Percentiles rank a stretch among this genome's conserved stretches.
Evolutionary conservation across 306 rosid species (phyloP).

Genomic region (Delonix regia): DNA sequence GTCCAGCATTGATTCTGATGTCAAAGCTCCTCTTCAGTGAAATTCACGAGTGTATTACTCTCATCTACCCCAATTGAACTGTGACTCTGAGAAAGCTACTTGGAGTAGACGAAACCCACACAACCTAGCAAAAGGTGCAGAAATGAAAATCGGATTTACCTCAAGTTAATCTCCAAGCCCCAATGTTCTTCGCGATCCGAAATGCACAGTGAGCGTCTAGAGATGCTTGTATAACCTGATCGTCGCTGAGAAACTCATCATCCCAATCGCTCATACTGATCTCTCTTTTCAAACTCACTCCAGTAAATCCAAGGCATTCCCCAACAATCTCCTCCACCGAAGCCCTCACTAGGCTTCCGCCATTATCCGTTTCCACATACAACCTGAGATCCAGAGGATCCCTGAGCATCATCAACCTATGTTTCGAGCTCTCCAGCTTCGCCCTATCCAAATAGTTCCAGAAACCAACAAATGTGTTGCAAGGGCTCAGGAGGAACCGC

Average conservation of each 20-base stretch:
- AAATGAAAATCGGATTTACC: background rate
- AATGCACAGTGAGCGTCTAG: constrained; percentile 49
- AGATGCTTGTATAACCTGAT: constrained; percentile 45
- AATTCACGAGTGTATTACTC: too few species aligned
- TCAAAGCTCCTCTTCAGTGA: too few species aligned
- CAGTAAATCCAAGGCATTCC: constrained; percentile 18
- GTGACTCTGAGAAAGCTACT: background rate
- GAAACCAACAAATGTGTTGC: constrained; percentile 46
- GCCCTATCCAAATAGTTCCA: constrained; percentile 30
- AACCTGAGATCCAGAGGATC: constrained; percentile 32
- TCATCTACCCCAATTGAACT: too few species aligned
- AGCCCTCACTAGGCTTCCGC: background rate
- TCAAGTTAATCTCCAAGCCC: background rate
- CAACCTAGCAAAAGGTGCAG: background rate
- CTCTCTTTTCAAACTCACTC: background rate
- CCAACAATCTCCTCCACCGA: constrained; percentile 26
- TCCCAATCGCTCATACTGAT: constrained; percentile 43
- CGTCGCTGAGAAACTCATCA: background rate
- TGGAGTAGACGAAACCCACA: background rate
- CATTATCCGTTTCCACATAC: background rate
- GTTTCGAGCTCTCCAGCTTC: background rate
- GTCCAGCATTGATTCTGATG: too few species aligned
- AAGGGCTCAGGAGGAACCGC: constrained; percentile 17
- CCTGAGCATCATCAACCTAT: background rate
- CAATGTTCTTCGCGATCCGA: constrained; percentile 31